These are phyloP conservation scores for Pouteria glomerata DNA, from an alignment of 148 eudicot species.

Conservation along the genomic window DNA sequence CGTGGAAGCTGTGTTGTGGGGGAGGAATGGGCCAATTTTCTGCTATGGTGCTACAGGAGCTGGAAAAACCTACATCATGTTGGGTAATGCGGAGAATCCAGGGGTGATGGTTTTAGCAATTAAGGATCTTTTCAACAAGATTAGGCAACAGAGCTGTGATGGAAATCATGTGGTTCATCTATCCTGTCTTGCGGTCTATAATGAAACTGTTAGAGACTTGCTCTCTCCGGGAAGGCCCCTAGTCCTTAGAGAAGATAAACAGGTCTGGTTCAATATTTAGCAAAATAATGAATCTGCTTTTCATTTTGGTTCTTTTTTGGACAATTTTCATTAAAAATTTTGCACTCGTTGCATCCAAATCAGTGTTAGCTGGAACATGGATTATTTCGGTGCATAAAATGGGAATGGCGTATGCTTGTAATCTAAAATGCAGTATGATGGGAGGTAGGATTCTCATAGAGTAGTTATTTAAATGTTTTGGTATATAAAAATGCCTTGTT, in stretches of 20 bases:
- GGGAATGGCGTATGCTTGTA: no score
- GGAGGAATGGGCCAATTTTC: slow-evolving; percentile 83
- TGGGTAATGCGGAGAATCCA: slow-evolving; percentile 71
- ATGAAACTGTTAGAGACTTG: slow-evolving; percentile 88
- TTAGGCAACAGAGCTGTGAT: slow-evolving; percentile 73
- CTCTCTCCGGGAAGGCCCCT: slow-evolving; percentile 90
- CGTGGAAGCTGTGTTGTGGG: slow-evolving; percentile 79
- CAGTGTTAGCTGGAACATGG: no score
- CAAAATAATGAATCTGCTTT: neutral
- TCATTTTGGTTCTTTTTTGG: neutral
- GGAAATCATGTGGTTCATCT: slow-evolving; percentile 82
- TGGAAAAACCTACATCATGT: slow-evolving; percentile 88
- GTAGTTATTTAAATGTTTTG: no score
- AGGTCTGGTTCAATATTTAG: slow-evolving; percentile 31
- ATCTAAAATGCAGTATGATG: no score
- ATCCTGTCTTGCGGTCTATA: slow-evolving; percentile 84
- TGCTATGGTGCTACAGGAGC: slow-evolving; percentile 96
- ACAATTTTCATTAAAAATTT: neutral
- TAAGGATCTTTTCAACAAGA: slow-evolving; percentile 73
- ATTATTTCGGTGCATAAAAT: no score
- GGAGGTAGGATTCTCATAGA: no score
- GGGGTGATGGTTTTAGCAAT: slow-evolving; percentile 93
- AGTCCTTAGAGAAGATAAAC: slow-evolving; percentile 84
- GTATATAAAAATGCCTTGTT: no score
- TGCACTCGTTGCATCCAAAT: no score